These are phyloP conservation scores for Termitomyces sp. DNA, from an alignment of 768 basidiomycete genomes.

Conservation along the genomic window DNA sequence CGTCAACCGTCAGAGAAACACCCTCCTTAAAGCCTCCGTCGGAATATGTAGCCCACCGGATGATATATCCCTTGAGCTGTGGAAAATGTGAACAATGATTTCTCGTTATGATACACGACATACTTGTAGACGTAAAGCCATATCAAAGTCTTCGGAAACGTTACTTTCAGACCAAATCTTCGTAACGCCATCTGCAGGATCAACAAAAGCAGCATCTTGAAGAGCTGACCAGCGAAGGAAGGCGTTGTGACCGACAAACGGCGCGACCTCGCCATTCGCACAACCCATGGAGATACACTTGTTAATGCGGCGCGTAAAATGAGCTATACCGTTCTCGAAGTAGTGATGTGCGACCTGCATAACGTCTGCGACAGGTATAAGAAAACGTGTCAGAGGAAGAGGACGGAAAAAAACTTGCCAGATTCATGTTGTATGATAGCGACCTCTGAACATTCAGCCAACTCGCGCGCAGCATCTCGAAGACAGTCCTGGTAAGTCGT, in stretches of 20 bases:
- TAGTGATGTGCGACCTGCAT: slow-evolving; percentile 90
- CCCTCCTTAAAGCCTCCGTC: slow-evolving; percentile 89
- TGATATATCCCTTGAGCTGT: slow-evolving; percentile 62
- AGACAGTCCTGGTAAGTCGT: slow-evolving; percentile 67
- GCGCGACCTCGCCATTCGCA: slow-evolving; percentile 79
- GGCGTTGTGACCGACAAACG: slow-evolving; percentile 86
- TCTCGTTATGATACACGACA: neutral
- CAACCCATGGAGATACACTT: slow-evolving; percentile 76
- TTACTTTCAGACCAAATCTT: slow-evolving; percentile 85
- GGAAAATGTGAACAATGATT: neutral
- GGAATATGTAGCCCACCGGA: slow-evolving; percentile 85
- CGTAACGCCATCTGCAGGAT: slow-evolving; percentile 55
- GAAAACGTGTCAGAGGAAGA: neutral
- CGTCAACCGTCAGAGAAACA: slow-evolving; percentile 84
- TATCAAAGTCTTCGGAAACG: slow-evolving; percentile 82
- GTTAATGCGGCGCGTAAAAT: slow-evolving; percentile 87
- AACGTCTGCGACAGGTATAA: slow-evolving; percentile 46
- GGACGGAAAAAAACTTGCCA: slow-evolving; percentile 34
- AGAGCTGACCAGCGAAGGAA: slow-evolving; percentile 88
- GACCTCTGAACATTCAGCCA: slow-evolving; percentile 76
- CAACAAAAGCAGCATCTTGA: slow-evolving; percentile 79
- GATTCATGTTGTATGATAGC: slow-evolving; percentile 91
- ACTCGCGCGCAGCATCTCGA: slow-evolving; percentile 84
- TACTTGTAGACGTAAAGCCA: slow-evolving; percentile 64
- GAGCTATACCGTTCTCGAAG: slow-evolving; percentile 88